Base-by-base conservation (phyloP, 176 grass and related monocot species). In the Paspalum vaginatum region DNA sequence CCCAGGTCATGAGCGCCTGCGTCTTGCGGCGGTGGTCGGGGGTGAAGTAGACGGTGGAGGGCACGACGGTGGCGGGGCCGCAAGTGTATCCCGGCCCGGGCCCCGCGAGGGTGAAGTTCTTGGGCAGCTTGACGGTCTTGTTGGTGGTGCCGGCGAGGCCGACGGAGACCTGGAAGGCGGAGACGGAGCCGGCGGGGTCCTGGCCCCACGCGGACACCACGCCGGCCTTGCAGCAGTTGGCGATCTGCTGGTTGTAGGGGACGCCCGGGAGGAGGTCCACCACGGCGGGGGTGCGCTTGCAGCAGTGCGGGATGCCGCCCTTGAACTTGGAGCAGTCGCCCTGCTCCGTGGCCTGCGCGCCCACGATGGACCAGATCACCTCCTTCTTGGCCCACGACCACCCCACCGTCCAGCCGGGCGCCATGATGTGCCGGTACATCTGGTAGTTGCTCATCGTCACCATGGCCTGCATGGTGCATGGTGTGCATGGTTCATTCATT, bases 251-350 rank as follows among this genome's bases (percentile, higher is more conserved):
- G 80, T 98, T 98, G 90, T 93, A 98, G 32, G 96, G 96, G 5
- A 95, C 92, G n/a, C 96, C 96, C 0, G 96, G 95, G 8, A 98
- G 92, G 70, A 98, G 78, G 80, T 98, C 96, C 1, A 98, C 92
- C 1, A 98, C 15, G 60, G 86, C 11, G 4, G 92, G 96, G 0
- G 90, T 95, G 54, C 51, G 81, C 85, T 95, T 98, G 88, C 96
- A 98, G 73, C 79, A 84, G 89, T 95, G 92, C 5, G 95, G 96
- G 70, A 87, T 64, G 81, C 77, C 60, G 56, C 45, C 92, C 71
- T 98, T 98, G 90, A 98, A 98, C 86, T 95, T 98, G 69, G 92
- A 95, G 88, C 96, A 95, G 84, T 99, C 96, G 15, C 96, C 96
- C 59, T 99, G 92, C 60, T 99, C 92, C 1, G 92, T 93, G 1